phyloP scores from a whole-genome alignment of 2,329 filamentous ascomycete genomes.

The Endothia cerciana region DNA sequence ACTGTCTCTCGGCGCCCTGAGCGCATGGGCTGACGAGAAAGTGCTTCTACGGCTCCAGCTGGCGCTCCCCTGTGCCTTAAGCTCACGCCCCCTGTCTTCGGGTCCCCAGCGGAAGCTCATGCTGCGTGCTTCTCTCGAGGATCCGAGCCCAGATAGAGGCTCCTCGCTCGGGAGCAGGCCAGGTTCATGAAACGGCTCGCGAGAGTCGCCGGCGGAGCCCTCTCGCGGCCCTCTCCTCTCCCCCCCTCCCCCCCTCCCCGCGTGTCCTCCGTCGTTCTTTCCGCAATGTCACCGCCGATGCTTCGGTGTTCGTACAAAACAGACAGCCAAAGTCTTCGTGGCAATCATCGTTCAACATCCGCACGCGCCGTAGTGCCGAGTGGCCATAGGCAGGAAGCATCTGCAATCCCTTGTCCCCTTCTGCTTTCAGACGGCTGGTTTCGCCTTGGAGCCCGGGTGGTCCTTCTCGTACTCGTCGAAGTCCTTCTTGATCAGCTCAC shows the following conservation, averaged over 20 bases:
- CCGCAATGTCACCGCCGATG: no score
- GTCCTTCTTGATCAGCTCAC: constrained; percentile 64
- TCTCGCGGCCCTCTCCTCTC: background rate
- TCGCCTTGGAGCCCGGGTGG: constrained; percentile 35
- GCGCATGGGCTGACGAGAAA: background rate
- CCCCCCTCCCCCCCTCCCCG: no score
- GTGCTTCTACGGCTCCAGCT: constrained; percentile 1
- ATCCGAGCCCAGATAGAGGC: background rate
- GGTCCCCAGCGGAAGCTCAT: background rate
- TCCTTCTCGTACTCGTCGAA: constrained; percentile 60
- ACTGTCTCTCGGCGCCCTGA: background rate
- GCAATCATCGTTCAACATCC: background rate
- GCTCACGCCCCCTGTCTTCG: background rate
- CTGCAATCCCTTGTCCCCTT: background rate
- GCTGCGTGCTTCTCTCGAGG: background rate
- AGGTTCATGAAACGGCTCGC: background rate
- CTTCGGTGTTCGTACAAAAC: background rate
- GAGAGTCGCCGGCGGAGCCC: background rate
- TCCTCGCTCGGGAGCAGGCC: background rate
- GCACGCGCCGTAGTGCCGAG: background rate
- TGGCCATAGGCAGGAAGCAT: no score
- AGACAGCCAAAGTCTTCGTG: background rate
- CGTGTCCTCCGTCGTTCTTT: no score
- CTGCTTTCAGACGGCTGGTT: background rate
- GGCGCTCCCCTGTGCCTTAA: background rate